These are phyloP conservation scores for Austroboletus sp. DNA, from an alignment of 1,284 basidiomycete genomes.

Conservation along the genomic window DNA sequence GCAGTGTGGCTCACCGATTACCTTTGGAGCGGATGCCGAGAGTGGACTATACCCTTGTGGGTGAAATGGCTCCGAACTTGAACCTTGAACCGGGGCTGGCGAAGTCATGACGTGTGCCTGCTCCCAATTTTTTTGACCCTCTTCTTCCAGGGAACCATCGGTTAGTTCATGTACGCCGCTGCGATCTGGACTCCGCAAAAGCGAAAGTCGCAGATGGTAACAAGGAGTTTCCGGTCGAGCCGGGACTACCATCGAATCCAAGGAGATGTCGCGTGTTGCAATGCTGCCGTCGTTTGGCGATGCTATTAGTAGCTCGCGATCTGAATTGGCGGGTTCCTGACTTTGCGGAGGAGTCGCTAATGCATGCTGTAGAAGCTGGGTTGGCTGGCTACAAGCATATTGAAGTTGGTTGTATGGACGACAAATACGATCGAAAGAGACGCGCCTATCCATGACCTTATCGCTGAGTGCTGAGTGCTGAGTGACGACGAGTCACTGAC, in stretches of 20 bases:
- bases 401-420: background rate
- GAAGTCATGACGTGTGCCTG: background rate
- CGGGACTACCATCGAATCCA: slow-evolving; percentile 26
- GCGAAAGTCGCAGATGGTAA: slow-evolving; percentile 52
- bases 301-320: slow-evolving; percentile 6
- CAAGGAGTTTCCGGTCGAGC: slow-evolving; percentile 29
- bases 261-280: slow-evolving; percentile 19
- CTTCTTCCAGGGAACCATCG: slow-evolving; percentile 50
- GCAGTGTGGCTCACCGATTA: slow-evolving; percentile 30
- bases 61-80: slow-evolving; percentile 24
- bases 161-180: slow-evolving; percentile 13
- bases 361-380: slow-evolving; percentile 33
- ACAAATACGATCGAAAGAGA: slow-evolving; percentile 23
- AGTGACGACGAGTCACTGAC: background rate
- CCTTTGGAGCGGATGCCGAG: slow-evolving; percentile 26
- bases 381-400: slow-evolving; percentile 25
- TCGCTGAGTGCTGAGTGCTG: too few relatives aligned
- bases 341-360: slow-evolving; percentile 16
- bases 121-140: slow-evolving; percentile 12
- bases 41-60: slow-evolving; percentile 21
- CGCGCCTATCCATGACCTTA: slow-evolving; percentile 27
- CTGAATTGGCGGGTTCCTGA: slow-evolving; percentile 10
- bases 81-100: slow-evolving; percentile 13
- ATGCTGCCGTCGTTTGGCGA: slow-evolving; percentile 15
- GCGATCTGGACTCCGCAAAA: slow-evolving; percentile 34